Evolutionary conservation across 2,329 filamentous ascomycete genomes (phyloP), one percentile per base, ranked within the genome.

Genomic region (Aureobasidium leucospermi): DNA sequence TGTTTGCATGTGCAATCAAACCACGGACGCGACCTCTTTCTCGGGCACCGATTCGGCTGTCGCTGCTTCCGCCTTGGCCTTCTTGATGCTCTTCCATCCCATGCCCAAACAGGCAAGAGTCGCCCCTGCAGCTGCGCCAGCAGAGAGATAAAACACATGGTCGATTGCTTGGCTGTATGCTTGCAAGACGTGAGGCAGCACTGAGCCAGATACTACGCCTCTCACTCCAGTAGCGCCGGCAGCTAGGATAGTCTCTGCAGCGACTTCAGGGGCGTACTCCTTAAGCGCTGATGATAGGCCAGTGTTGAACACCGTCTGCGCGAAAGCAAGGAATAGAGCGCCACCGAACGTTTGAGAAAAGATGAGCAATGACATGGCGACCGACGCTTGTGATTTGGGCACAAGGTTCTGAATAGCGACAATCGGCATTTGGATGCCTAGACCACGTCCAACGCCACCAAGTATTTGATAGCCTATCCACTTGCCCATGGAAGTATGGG

Each of bases 81-180:
- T 57, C 43, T 58, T 58, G 43, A 58, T 58, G 15, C 43, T 48
- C 4, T 48, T 45, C 42, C 32, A 41, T 3, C 55, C 55, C 55
- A 58, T 58, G 23, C 55, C 55, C 9, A 58, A 7, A 38, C 55
- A 58, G 9, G 32, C 43, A 6, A 58, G 4, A 4, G 43, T 41
- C 16, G 55, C 42, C n/a, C 15, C 55, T 11, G 43, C 55, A 6
- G 43, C 53, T 15, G 42, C 32, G 2, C 55, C 55, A 19, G 43
- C 55, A 10, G 43, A 32, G 4, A 58, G 42, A 8, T 48, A 58
- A 8, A 47, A 58, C 1, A 58, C 55, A 15, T 43, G 42, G 32
- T 78, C 78, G 38, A 90, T 70, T 0, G 85, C 76, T 16, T 75
- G 68, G 67, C 88, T 89, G 73, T 90, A 90, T 0, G 85, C 86